Conservation (phyloP, 2,329 filamentous ascomycete species). For the Scopulariopsis brevicaulis region DNA sequence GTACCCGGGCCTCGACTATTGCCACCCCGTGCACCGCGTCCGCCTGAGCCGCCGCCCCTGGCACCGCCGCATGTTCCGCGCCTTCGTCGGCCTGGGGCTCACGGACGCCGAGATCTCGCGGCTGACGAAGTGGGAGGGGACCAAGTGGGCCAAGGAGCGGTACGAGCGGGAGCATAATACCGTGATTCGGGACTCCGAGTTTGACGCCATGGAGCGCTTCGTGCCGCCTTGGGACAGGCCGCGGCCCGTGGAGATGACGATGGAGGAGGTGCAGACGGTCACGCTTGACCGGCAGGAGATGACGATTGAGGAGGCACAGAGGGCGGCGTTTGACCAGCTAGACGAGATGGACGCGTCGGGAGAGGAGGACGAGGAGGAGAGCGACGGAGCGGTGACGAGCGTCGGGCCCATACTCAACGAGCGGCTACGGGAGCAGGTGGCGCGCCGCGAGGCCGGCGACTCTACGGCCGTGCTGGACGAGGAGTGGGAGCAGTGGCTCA, state of each 20-base stretch:
- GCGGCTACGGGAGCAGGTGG: constrained; percentile 52
- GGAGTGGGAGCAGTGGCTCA: constrained; percentile 66
- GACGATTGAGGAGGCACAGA: constrained; percentile 6
- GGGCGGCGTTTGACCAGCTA: constrained; percentile 4
- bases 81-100: constrained; percentile 59
- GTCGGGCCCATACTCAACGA: constrained; percentile 53
- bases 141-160: constrained; percentile 70
- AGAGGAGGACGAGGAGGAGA: constrained; percentile 22
- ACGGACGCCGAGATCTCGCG: constrained; percentile 59
- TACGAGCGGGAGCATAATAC: constrained; percentile 67
- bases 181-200: constrained; percentile 58
- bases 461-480: constrained; percentile 50
- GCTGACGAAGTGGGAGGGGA: constrained; percentile 75
- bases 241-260: neutral
- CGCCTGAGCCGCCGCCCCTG: constrained; percentile 68
- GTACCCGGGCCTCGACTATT: constrained; percentile 74
- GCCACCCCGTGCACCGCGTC: constrained; percentile 59
- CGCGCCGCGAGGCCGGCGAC: constrained; percentile 50
- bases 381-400: constrained; percentile 39
- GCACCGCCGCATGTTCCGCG: constrained; percentile 65
- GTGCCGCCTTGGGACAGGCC: constrained; percentile 25
- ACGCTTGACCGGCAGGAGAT: constrained; percentile 8
- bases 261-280: constrained; percentile 2
- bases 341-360: constrained; percentile 14
- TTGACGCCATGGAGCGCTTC: constrained; percentile 55